Percentiles rank a stretch among this genome's conserved stretches.
Conservation (phyloP, 192 early-diverging fungal species). For the Coemansia pectinata region DNA sequence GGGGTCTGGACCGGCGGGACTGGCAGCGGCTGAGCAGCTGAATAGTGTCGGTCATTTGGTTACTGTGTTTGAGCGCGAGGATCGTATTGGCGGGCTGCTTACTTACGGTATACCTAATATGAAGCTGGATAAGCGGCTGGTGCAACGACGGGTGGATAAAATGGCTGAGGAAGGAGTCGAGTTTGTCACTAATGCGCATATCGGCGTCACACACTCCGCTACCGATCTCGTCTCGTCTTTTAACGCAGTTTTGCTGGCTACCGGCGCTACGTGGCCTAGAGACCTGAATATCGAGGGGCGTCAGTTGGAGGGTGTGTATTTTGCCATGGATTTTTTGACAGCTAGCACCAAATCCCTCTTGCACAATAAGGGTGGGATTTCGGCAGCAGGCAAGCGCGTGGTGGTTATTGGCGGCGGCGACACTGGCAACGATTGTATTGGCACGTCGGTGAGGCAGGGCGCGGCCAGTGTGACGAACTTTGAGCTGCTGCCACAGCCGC, state of each 20-base stretch:
- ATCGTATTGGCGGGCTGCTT: slow-evolving; percentile 92
- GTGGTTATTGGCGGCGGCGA: slow-evolving; percentile 99
- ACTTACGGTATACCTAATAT: slow-evolving; percentile 99
- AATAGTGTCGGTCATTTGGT: slow-evolving; percentile 95
- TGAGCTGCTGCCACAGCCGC: slow-evolving; percentile 95
- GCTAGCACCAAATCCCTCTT: slow-evolving; percentile 85
- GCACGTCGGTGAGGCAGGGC: slow-evolving; percentile 89
- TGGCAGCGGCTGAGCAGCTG: slow-evolving; percentile 95
- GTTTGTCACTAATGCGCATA: slow-evolving; percentile 85
- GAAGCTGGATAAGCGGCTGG: slow-evolving; percentile 98
- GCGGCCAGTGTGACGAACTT: slow-evolving; percentile 91
- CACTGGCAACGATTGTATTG: slow-evolving; percentile 97
- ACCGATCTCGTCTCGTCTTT: slow-evolving; percentile 62
- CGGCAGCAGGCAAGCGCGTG: slow-evolving; percentile 89
- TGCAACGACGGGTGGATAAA: slow-evolving; percentile 91
- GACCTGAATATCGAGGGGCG: slow-evolving; percentile 90
- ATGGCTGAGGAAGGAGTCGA: slow-evolving; percentile 92
- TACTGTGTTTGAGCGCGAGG: slow-evolving; percentile 97
- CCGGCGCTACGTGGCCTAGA: slow-evolving; percentile 97
- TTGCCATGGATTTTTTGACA: slow-evolving; percentile 98
- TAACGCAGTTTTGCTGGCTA: slow-evolving; percentile 86
- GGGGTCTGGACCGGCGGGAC: slow-evolving; percentile 95
- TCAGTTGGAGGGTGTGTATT: slow-evolving; percentile 87
- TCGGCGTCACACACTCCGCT: slow-evolving; percentile 83
- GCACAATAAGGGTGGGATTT: slow-evolving; percentile 63